Evolutionary conservation across 352 stramenopile species (phyloP), one percentile per base, ranked within the genome.

Genomic region (Globisporangium cystogenes): DNA sequence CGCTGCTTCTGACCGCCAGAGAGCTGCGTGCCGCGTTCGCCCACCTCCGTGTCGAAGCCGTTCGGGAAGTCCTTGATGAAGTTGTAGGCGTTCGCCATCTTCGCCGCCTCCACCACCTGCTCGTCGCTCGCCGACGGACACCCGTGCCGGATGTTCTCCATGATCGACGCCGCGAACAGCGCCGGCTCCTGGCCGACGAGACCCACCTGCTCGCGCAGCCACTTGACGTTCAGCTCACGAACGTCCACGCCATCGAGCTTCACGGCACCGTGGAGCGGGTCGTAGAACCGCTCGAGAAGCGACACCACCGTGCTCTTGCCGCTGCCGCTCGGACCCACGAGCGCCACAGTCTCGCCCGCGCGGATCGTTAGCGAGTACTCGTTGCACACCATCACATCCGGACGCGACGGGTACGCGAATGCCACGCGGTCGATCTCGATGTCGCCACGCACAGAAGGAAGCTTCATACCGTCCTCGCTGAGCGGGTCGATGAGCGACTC

Each of bases 11-110:
- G 60, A 0, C 36, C 51, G 16, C 51, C 42, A 39, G 33, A 97
- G 15, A 99, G 66, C 44, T 93, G 78, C 8, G 69, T 67, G 15
- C 89, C 89, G 23, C 73, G 67, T 55, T 97, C 91, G 39, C 91
- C 91, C 21, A 97, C 82, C 33, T 84, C 63, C 0, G 93, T 98
- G 21, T 86, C 68, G 55, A 96, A 97, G n/a, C 80, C 76, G 16
- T 96, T 68, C 0, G 92, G 88, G 53, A 98, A 95, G 15, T 72
- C 49, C 48, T 65, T 74, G 51, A 98, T 97, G 59, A 98, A 98
- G 31, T 85, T 71, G 56, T 95, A 90, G 6, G 90, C 90, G 63
- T 97, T 97, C 7, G 92, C 89, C 46, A 51, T 51, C 46, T 51
- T 51, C 1, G 21, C 59, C 3, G 76, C 75, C 18, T 82, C 64